Conservation (phyloP, 495 filamentous ascomycete species). For the Penicillium alfredii region DNA sequence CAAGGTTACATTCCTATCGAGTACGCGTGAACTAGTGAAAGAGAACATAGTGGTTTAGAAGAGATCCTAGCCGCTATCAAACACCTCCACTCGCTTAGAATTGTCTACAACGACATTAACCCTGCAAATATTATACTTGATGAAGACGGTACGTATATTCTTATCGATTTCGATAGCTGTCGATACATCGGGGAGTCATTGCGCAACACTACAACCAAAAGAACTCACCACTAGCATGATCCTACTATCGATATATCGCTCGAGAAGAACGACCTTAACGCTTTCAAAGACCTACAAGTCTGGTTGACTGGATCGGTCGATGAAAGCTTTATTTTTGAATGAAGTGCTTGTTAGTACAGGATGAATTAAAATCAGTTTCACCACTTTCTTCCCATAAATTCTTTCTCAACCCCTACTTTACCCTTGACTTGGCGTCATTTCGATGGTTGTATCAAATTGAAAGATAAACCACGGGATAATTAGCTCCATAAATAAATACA, state of each 20-base stretch:
- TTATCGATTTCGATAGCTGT: conserved; percentile 40
- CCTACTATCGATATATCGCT: conserved; percentile 11
- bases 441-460: too few relatives aligned
- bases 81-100: conserved; percentile 31
- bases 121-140: conserved; percentile 36
- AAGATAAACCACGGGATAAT: too few relatives aligned
- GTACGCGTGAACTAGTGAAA: conserved; percentile 13
- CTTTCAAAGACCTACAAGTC: conserved; percentile 11
- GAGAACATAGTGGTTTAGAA: conserved; percentile 13
- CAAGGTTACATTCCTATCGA: conserved; percentile 18
- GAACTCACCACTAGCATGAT: conserved; percentile 20
- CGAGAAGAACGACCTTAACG: conserved; percentile 18
- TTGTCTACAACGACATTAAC: conserved; percentile 38
- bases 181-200: conserved; percentile 19
- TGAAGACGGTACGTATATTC: conserved; percentile 24
- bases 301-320: conserved; percentile 12
- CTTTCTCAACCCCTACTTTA: too few relatives aligned
- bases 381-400: too few relatives aligned
- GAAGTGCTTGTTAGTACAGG: not conserved
- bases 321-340: not conserved
- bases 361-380: too few relatives aligned
- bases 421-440: too few relatives aligned
- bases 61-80: conserved; percentile 27
- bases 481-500: too few relatives aligned
- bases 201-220: conserved; percentile 16